These are phyloP conservation scores for Neurospora sp. DNA, from an alignment of 2,329 filamentous ascomycete species.

Conservation along the genomic window DNA sequence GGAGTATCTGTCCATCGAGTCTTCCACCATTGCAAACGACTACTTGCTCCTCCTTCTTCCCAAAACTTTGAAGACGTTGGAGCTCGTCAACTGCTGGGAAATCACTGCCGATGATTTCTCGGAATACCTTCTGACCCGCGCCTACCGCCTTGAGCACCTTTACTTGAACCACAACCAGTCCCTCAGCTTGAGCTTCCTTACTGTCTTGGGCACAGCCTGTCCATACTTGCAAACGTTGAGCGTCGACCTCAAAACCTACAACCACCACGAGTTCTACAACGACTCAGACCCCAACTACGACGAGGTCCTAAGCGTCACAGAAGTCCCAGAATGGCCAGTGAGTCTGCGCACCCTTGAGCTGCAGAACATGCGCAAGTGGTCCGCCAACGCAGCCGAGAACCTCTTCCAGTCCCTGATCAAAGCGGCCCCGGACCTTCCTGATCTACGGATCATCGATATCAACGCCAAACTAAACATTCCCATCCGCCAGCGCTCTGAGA, in stretches of 20 bases:
- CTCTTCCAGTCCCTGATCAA: slow-evolving; percentile 74
- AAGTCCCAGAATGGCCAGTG: slow-evolving; percentile 70
- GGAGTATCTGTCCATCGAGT: slow-evolving; percentile 61
- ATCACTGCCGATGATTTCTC: slow-evolving; percentile 58
- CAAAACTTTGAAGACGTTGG: slow-evolving; percentile 53
- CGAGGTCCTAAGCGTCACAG: slow-evolving; percentile 49
- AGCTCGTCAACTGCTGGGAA: slow-evolving; percentile 70
- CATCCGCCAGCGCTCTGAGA: slow-evolving; percentile 73
- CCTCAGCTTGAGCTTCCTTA: slow-evolving; percentile 66
- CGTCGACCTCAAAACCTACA: slow-evolving; percentile 74
- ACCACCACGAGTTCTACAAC: slow-evolving; percentile 54
- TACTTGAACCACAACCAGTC: slow-evolving; percentile 70
- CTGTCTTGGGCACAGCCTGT: slow-evolving; percentile 55
- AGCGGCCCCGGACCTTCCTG: slow-evolving; percentile 53
- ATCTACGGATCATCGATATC: slow-evolving; percentile 61
- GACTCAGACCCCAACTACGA: slow-evolving; percentile 71
- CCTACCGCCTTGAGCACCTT: slow-evolving; percentile 56
- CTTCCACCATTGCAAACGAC: slow-evolving; percentile 62
- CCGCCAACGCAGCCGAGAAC: slow-evolving; percentile 56
- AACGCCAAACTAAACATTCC: slow-evolving; percentile 70
- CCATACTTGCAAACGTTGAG: slow-evolving; percentile 60
- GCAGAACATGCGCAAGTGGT: slow-evolving; percentile 68
- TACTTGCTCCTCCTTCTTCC: slow-evolving; percentile 62
- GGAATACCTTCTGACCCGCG: slow-evolving; percentile 57
- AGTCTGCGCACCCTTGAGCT: slow-evolving; percentile 64